phyloP scores from a whole-genome alignment of 2,329 filamentous ascomycete genomes.

The Ophiosphaerella narmari region DNA sequence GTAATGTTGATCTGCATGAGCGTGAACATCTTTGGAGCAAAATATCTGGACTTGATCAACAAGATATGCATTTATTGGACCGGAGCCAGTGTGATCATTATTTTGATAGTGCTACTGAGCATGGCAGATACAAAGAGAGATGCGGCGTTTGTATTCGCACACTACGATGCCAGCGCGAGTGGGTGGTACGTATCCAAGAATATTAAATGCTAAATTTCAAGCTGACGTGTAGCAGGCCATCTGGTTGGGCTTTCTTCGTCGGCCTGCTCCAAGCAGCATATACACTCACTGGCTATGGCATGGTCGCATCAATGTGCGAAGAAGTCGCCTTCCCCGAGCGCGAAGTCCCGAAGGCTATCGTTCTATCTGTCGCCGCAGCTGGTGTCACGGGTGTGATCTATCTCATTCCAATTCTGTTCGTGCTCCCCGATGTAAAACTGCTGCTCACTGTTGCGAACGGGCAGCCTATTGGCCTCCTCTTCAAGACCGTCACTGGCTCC shows the following conservation, averaged over 20 bases:
- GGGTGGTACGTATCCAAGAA: conserved; percentile 58
- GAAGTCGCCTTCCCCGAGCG: conserved; percentile 71
- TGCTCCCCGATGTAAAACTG: conserved; percentile 68
- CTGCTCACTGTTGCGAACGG: conserved; percentile 70
- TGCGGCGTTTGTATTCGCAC: conserved; percentile 68
- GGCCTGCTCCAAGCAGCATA: conserved; percentile 69
- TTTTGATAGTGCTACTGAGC: conserved; percentile 66
- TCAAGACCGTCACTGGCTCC: conserved; percentile 76
- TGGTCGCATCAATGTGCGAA: conserved; percentile 74
- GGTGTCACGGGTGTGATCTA: conserved; percentile 70
- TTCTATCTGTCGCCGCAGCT: conserved; percentile 69
- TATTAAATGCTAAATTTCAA: neutral
- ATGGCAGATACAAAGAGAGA: conserved; percentile 64
- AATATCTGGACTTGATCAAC: conserved; percentile 70
- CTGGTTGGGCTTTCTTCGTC: conserved; percentile 74
- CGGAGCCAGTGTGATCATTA: conserved; percentile 67
- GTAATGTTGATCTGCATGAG: conserved; percentile 68
- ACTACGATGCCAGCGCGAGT: conserved; percentile 68
- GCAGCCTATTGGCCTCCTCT: conserved; percentile 76
- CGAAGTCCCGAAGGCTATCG: conserved; percentile 73
- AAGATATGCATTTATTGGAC: conserved; percentile 78
- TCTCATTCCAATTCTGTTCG: conserved; percentile 75
- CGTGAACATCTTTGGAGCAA: conserved; percentile 68
- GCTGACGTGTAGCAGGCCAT: conserved; percentile 50
- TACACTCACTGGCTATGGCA: conserved; percentile 68